Percentiles rank a stretch among this genome's conserved stretches.
phyloP scores from a whole-genome alignment of 75 land plant species.

The Pinus albicaulis region DNA sequence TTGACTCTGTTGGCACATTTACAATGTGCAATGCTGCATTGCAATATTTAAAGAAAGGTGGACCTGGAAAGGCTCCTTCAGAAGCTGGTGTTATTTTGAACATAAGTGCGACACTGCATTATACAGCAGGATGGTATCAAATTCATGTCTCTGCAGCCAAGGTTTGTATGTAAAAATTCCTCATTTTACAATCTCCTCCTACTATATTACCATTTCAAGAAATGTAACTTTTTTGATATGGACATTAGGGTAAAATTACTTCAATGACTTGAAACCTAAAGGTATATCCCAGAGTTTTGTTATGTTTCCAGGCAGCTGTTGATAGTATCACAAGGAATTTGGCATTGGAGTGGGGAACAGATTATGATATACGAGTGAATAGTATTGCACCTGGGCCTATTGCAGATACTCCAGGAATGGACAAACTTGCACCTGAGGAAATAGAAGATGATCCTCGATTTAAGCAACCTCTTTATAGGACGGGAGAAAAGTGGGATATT shows the following conservation, averaged over 20 bases:
- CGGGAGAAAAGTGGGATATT: constrained; percentile 98
- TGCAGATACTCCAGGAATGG: constrained; percentile 85
- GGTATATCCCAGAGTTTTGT: neutral
- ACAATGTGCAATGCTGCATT: constrained; percentile 94
- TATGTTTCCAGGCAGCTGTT: constrained; percentile 78
- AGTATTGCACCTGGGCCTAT: constrained; percentile 99
- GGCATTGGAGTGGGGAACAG: constrained; percentile 97
- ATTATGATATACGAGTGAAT: constrained; percentile 93
- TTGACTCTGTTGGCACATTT: constrained; percentile 95
- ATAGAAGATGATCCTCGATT: constrained; percentile 21
- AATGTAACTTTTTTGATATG: neutral
- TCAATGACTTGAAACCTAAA: neutral
- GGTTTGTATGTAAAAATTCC: constrained; percentile 35
- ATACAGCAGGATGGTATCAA: constrained; percentile 93
- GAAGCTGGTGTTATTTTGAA: constrained; percentile 81
- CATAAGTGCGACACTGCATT: constrained; percentile 95
- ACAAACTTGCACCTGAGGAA: constrained; percentile 82
- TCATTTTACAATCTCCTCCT: neutral
- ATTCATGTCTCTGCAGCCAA: constrained; percentile 98
- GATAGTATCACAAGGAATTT: constrained; percentile 89
- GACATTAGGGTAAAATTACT: neutral
- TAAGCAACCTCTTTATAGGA: constrained; percentile 40
- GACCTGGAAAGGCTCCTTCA: constrained; percentile 56
- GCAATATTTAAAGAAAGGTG: constrained; percentile 85
- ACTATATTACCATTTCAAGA: neutral